Conservation (phyloP, 2,329 filamentous ascomycete genomes). For the Neurospora crassa region DNA sequence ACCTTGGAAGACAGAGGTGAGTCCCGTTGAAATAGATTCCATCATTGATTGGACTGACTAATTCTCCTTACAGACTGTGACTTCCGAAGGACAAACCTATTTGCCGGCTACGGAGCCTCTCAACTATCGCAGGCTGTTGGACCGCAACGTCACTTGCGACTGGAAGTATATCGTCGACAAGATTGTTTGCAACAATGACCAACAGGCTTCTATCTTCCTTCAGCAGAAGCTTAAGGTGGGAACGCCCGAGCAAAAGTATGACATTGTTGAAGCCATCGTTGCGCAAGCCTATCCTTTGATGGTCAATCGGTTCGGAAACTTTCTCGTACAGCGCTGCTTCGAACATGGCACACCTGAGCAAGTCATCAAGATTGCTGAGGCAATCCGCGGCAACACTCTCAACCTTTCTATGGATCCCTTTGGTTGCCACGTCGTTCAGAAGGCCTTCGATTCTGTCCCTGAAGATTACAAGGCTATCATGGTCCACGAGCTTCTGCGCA, state of each 20-base stretch:
- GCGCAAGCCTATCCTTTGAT: slow-evolving; percentile 90
- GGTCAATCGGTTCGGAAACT: slow-evolving; percentile 98
- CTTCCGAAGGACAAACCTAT: slow-evolving; percentile 62
- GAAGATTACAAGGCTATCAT: slow-evolving; percentile 98
- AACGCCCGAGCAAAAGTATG: slow-evolving; percentile 89
- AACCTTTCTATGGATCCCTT: slow-evolving; percentile 97
- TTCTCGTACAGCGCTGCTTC: slow-evolving; percentile 96
- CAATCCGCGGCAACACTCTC: slow-evolving; percentile 88
- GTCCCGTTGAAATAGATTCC: slow-evolving; percentile 6
- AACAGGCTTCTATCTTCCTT: slow-evolving; percentile 96
- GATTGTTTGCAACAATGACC: slow-evolving; percentile 98
- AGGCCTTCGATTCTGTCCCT: slow-evolving; percentile 94
- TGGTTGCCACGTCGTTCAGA: slow-evolving; percentile 95
- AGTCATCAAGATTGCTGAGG: slow-evolving; percentile 86
- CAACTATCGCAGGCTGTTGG: slow-evolving; percentile 90
- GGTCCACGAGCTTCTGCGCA: slow-evolving; percentile 93
- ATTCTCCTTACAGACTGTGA: slow-evolving; percentile 26
- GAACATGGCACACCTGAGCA: slow-evolving; percentile 95
- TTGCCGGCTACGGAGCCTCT: slow-evolving; percentile 81
- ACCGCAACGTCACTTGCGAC: slow-evolving; percentile 94
- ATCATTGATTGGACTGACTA: slow-evolving; percentile 10
- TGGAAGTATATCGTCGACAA: slow-evolving; percentile 99
- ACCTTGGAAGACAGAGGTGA: slow-evolving; percentile 48
- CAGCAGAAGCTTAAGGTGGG: slow-evolving; percentile 98
- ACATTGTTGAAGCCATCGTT: slow-evolving; percentile 94